phyloP scores from a whole-genome alignment of 2,329 filamentous ascomycete genomes.

The Pestalotiopsis sp. region DNA sequence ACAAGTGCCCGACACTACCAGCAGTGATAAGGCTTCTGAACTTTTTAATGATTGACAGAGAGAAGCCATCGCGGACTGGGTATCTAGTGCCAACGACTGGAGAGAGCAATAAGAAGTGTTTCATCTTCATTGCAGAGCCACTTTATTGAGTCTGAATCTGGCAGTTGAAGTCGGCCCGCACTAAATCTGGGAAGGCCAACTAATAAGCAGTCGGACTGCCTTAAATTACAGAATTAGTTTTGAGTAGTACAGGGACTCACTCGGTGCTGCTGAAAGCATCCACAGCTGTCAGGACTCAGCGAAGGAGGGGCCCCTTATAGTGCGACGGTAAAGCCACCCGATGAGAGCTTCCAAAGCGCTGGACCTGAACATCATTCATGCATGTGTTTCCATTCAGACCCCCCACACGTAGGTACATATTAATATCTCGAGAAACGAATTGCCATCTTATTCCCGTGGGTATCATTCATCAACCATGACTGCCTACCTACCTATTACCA shows the following conservation, averaged over 20 bases:
- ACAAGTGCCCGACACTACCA: no score
- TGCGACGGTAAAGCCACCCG: not conserved
- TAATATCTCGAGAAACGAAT: not conserved
- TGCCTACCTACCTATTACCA: not conserved
- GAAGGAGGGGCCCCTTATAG: not conserved
- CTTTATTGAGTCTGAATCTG: not conserved
- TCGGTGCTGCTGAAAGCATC: not conserved
- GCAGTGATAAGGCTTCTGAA: no score
- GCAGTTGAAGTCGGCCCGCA: not conserved
- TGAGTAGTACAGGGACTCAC: not conserved
- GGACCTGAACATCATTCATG: not conserved
- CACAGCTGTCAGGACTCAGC: not conserved
- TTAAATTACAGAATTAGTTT: not conserved
- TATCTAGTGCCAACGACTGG: not conserved
- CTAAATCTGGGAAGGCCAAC: not conserved
- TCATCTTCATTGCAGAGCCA: not conserved
- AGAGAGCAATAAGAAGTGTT: not conserved
- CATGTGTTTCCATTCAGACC: not conserved
- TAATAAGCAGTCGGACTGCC: not conserved
- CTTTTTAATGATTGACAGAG: not conserved
- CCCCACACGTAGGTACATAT: not conserved
- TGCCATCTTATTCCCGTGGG: not conserved
- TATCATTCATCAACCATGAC: not conserved
- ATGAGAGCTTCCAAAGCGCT: not conserved
- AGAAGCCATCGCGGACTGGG: not conserved